Evolutionary conservation across 306 rosid genomes (phyloP), one percentile per base, ranked within the genome.

Genomic region (Vicia sativa): DNA sequence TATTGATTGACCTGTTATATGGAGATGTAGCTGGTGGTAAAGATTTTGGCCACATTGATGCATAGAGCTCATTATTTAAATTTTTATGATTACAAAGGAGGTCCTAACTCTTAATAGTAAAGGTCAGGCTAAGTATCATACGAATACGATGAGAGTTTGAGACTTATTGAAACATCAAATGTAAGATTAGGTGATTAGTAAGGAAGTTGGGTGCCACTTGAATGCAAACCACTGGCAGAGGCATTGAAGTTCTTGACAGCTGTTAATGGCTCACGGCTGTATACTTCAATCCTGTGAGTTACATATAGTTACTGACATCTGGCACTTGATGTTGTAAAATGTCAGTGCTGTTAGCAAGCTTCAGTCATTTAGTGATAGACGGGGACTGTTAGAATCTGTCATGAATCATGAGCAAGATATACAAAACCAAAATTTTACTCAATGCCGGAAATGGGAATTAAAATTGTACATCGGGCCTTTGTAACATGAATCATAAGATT

Each of bases 171-270:
- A 65, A 69, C 31, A 14, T 42, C 43, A 69, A 69, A 3, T 42
- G 18, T 55, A n/a, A 68, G 29, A 11, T 0, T 29, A 55, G 28
- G 42, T 69, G 65, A 12, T 55, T 41, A 38, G 16, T 55, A 11
- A 10, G 55, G 13, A 14, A 55, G 74, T 41, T 55, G 55, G 50
- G 16, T 14, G 64, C 15, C 3, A 18, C 26, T 54, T 9, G 28
- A 62, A 69, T 69, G 26, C 11, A 38, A 21, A 57, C 41, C 41
- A 67, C 43, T 67, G 62, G 53, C 11, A 75, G 50, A 38, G 38
- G 65, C 59, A 19, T 42, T 26, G 26, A 39, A 38, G 25, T 59
- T 68, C 9, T 60, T 42, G 34, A 15, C 12, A 29, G 39, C 59
- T 62, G 18, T 44, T 58, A 29, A 41, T 35, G 42, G 46, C 15